Evolutionary conservation across 1,284 basidiomycete genomes (phyloP), one percentile per base, ranked within the genome.

Genomic region (Rhodotorula glutinis): DNA sequence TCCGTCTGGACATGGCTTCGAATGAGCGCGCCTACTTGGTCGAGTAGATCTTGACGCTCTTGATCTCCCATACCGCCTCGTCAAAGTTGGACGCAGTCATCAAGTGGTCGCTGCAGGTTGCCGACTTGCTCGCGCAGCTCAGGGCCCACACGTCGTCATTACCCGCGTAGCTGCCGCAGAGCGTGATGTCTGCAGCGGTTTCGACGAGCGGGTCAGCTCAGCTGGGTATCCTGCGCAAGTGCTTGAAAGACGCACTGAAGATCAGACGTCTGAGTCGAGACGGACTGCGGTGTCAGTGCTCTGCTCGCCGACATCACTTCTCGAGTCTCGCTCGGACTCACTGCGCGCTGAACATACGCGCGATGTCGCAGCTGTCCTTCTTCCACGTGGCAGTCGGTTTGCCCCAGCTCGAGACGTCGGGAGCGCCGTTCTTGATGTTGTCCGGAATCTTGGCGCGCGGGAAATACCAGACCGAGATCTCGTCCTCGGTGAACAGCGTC

Each of bases 401-500:
- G 11, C 66, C 66, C 61, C 61, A 67, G 1, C 41, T 61, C 29
- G 52, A 21, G 11, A 33, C 38, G 49, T 67, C 62, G 8, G 66
- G 66, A 16, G 57, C 47, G 19, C 54, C 58, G 7, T 41, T 17
- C n/a, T 43, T 13, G 51, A 67, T 63, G 49, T 63, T 57, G 19
- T 52, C 47, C 2, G 72, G 72, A 30, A 71, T 57, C 41, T 57
- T 44, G 5, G 63, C 29, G 5, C 65, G 70, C 64, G 62, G 23
- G 52, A 71, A 71, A 62, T 65, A 66, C 72, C 71, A 73, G 49
- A 73, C 69, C 43, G 63, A 65, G 60, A 73, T 49, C 4, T 67
- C 72, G 25, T 60, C 57, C n/a, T 30, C 41, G 21, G 62, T 60
- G 38, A 67, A 44, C 44, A 69, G 69, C 4, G 72, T 67, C 13